Conservation (phyloP, 306 rosid species). For the Parietaria judaica region DNA sequence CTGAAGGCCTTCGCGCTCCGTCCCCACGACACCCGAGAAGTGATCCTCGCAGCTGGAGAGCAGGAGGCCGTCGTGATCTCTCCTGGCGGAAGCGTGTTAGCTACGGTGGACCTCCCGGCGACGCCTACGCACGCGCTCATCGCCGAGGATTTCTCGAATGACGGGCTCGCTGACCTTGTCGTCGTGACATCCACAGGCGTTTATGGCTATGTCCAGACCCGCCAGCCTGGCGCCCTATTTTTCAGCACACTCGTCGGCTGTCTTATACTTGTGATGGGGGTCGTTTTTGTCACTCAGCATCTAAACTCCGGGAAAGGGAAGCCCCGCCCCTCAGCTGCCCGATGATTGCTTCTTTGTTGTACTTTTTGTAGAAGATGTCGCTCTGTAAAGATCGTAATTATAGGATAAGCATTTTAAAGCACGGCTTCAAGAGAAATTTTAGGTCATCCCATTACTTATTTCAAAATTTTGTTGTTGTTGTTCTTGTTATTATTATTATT, state of each 20-base stretch:
- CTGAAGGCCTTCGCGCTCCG: constrained; percentile 72
- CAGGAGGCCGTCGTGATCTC: constrained; percentile 88
- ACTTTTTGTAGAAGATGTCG: not conserved
- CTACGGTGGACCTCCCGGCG: constrained; percentile 72
- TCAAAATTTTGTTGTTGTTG: not conserved
- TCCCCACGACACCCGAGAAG: constrained; percentile 45
- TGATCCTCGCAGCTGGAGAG: constrained; percentile 96
- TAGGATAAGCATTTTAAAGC: not conserved
- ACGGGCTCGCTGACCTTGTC: constrained; percentile 86
- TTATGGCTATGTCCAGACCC: constrained; percentile 86
- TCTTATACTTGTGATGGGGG: constrained; percentile 86
- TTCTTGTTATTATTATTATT: not conserved
- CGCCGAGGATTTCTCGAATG: constrained; percentile 84
- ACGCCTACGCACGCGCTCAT: constrained; percentile 76
- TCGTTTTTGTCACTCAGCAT: constrained; percentile 85
- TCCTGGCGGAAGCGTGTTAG: constrained; percentile 69
- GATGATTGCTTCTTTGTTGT: constrained; percentile 25
- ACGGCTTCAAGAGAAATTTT: constrained; percentile 1
- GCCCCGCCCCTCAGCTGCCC: constrained; percentile 57
- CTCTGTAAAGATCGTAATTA: not conserved
- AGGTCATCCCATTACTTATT: not conserved
- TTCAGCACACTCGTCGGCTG: constrained; percentile 93
- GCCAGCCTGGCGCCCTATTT: constrained; percentile 97
- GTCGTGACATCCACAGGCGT: constrained; percentile 77
- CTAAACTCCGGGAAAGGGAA: constrained; percentile 73